Conservation (phyloP, 495 filamentous ascomycete genomes). For the Aspergillus saccharolyticus region DNA sequence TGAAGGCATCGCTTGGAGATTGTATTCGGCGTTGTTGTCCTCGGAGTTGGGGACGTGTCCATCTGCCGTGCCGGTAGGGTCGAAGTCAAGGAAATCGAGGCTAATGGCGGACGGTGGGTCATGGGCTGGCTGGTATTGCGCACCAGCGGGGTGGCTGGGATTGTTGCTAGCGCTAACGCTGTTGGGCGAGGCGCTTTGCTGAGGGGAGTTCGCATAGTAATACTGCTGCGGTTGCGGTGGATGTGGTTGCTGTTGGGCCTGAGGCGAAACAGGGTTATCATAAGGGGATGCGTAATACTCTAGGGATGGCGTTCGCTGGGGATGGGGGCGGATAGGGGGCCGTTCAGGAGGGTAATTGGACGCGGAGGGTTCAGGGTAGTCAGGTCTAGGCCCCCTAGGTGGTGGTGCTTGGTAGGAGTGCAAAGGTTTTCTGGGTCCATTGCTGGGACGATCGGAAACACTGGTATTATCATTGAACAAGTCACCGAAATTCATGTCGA, state of each 20-base stretch:
- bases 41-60: constrained; percentile 25
- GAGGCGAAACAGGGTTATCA: constrained; percentile 31
- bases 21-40: constrained; percentile 26
- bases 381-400: constrained; percentile 10
- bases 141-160: constrained; percentile 2
- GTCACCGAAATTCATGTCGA: constrained; percentile 63
- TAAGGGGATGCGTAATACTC: constrained; percentile 34
- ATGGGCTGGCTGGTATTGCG: constrained; percentile 21
- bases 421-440: constrained; percentile 11
- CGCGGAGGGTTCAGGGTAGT: constrained; percentile 25
- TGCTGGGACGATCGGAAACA: constrained; percentile 22
- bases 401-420: constrained; percentile 18
- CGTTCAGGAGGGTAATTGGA: constrained; percentile 24
- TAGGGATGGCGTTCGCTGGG: constrained; percentile 33
- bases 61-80: constrained; percentile 22
- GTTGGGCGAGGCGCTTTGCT: constrained; percentile 35
- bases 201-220: constrained; percentile 38
- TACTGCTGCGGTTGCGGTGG: constrained; percentile 34
- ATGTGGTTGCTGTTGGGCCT: constrained; percentile 22
- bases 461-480: constrained; percentile 31
- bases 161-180: constrained; percentile 21
- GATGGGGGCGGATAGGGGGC: constrained; percentile 20
- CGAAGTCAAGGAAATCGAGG: constrained; percentile 41
- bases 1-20: constrained; percentile 24
- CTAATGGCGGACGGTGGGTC: constrained; percentile 31